Base-by-base conservation (phyloP, 2,329 filamentous ascomycete genomes). In the Endocalyx cinctus region DNA sequence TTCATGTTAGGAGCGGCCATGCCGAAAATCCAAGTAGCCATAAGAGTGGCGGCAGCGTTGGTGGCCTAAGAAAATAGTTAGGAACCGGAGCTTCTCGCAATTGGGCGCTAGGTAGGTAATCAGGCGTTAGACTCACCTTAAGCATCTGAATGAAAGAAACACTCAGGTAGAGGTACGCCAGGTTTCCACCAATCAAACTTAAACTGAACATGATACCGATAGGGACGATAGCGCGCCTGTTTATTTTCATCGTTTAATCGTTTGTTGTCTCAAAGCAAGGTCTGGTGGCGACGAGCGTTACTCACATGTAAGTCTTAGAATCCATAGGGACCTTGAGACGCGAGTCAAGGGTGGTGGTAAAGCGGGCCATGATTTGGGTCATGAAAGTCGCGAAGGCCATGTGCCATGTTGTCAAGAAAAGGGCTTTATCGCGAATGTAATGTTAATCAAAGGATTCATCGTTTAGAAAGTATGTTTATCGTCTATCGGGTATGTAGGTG, bases 121-220 rank as follows among this genome's bases (percentile, higher is more conserved):
- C 8, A 8, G 8, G 20, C 8, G 8, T 23, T n/a, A 8, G 20
- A 41, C 37, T 30, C 18, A 67, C 63, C 63, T 74, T 84, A 55
- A 84, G 72, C 77, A 84, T 83, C 64, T 84, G 79, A 45, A 83
- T 83, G 57, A 83, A 83, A 30, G 79, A 72, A 34, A 84, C 78
- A 37, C 72, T 79, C 40, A 83, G 69, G 57, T 83, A 81, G 32
- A 84, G 68, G 55, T 84, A 84, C 43, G 79, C 75, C 54, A 82
- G 63, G 60, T 84, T 84, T 47, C 77, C 78, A 57, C 75, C 82
- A 52, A 84, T 67, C 54, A 84, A 71, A 43, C 74, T 79, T 55
- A 77, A 67, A 38, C 74, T 79, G 67, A 82, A 82, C 63, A 82
- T 74, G 50, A 82, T 54, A 37, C 78, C 78, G 43, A 84, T 83